A percentile compares a stretch with the other conserved stretches of the same genome.
phyloP scores from a whole-genome alignment of 179 eudicot species.

The Monotropa hypopitys region DNA sequence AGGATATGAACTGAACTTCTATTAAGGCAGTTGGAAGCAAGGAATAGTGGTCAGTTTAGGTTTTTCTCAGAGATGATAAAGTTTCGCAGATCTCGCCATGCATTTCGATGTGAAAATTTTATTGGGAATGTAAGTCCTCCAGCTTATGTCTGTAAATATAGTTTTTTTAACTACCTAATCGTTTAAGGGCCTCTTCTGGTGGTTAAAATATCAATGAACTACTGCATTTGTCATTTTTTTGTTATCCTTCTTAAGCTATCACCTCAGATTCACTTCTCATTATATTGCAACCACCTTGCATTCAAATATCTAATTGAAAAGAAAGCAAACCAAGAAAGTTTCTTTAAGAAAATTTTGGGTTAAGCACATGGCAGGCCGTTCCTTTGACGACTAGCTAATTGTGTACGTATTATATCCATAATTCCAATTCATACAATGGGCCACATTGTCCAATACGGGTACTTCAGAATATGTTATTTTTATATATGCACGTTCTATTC shows the following conservation, averaged over 20 bases:
- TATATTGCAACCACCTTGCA: background rate
- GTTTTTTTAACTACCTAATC: background rate
- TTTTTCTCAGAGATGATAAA: slow-evolving; percentile 81
- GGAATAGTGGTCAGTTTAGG: slow-evolving; percentile 53
- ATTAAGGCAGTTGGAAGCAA: slow-evolving; percentile 51
- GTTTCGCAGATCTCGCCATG: slow-evolving; percentile 43
- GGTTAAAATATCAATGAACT: background rate
- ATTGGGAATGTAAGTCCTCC: slow-evolving; percentile 19
- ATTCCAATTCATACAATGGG: background rate
- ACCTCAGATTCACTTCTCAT: background rate
- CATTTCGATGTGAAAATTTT: slow-evolving; percentile 56
- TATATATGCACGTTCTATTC: background rate
- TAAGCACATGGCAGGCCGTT: background rate
- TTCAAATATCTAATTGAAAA: background rate
- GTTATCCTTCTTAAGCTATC: background rate
- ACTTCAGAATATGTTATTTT: no score
- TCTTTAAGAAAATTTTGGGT: background rate
- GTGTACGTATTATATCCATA: background rate
- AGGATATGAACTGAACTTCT: slow-evolving; percentile 5
- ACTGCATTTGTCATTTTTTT: background rate
- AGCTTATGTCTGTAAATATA: background rate
- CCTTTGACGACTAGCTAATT: background rate
- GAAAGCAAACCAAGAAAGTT: background rate
- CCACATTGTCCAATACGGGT: background rate
- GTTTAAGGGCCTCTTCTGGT: background rate